Evolutionary conservation across 2,329 filamentous ascomycete genomes (phyloP).

Genomic region (Leptographium lundbergii): DNA sequence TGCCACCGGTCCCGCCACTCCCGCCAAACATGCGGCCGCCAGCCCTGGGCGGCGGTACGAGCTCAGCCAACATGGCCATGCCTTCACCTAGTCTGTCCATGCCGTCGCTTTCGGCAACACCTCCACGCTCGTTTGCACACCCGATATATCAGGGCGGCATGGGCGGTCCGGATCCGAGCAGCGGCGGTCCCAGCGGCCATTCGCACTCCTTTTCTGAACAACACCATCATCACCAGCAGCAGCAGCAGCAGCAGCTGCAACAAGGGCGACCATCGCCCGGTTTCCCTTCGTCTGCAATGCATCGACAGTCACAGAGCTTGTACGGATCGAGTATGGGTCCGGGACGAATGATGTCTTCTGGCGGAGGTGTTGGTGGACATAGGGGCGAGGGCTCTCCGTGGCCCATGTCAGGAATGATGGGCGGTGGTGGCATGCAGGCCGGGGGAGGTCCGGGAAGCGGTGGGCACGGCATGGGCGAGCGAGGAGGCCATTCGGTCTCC

Average conservation of each 20-base stretch:
- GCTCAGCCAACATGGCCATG: background rate
- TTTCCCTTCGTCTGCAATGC: background rate
- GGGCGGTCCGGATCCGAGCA: background rate
- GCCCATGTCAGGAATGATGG: constrained; percentile 9
- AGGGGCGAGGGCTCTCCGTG: constrained; percentile 4
- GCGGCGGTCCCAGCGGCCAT: background rate
- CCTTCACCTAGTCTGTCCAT: background rate
- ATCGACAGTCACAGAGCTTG: background rate
- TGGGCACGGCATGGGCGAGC: background rate
- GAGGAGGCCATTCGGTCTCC: constrained; percentile 7
- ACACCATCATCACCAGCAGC: background rate
- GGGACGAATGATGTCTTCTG: background rate
- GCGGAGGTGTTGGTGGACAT: background rate
- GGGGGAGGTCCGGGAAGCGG: background rate
- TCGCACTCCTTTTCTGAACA: background rate
- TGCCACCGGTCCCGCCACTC: constrained; percentile 8
- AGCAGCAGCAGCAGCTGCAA: background rate
- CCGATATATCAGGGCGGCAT: constrained; percentile 3
- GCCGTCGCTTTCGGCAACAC: constrained; percentile 3
- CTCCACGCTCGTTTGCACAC: constrained; percentile 12
- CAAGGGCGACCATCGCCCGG: background rate
- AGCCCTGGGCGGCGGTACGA: background rate
- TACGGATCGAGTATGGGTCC: background rate
- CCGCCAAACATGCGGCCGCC: background rate
- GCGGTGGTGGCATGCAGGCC: background rate